A percentile compares a stretch with the other conserved stretches of the same genome.
phyloP scores from a whole-genome alignment of 306 rosid species.

The Trifolium subterraneum region DNA sequence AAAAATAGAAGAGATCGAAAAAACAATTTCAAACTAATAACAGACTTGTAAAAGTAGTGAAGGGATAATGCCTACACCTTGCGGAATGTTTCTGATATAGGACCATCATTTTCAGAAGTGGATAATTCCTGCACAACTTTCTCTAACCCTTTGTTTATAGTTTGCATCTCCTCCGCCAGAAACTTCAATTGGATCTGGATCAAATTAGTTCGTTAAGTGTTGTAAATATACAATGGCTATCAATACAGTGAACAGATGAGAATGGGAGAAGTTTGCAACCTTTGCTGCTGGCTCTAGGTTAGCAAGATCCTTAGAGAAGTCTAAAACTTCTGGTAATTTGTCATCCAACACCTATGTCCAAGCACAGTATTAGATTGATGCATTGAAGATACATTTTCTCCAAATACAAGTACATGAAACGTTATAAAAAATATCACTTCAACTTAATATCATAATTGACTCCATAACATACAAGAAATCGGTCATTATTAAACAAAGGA shows the following conservation, averaged over 20 bases:
- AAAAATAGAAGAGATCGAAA: constrained; percentile 5
- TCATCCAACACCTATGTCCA: constrained; percentile 69
- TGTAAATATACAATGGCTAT: constrained; percentile 17
- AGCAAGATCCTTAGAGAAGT: constrained; percentile 78
- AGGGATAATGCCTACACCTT: constrained; percentile 55
- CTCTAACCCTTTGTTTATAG: constrained; percentile 92
- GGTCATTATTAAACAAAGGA: background rate
- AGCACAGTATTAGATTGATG: constrained; percentile 34
- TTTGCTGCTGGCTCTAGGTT: constrained; percentile 85
- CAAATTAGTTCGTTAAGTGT: constrained; percentile 40
- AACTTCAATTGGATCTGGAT: constrained; percentile 77
- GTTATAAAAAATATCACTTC: constrained; percentile 24
- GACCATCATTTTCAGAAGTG: constrained; percentile 80
- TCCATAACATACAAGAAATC: constrained; percentile 7
- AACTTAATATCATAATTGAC: constrained; percentile 27
- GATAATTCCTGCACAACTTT: constrained; percentile 82
- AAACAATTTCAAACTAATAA: constrained; percentile 11
- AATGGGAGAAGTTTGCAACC: constrained; percentile 70
- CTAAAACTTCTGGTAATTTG: constrained; percentile 82
- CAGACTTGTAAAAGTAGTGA: constrained; percentile 5
- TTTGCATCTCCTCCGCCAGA: constrained; percentile 97
- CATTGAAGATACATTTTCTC: constrained; percentile 34
- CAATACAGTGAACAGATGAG: constrained; percentile 35
- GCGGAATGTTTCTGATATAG: constrained; percentile 70
- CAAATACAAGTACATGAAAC: constrained; percentile 29